Evolutionary conservation across 345 rosid species (phyloP), one percentile per base, ranked within the genome.

Genomic region (Salix purpurea): DNA sequence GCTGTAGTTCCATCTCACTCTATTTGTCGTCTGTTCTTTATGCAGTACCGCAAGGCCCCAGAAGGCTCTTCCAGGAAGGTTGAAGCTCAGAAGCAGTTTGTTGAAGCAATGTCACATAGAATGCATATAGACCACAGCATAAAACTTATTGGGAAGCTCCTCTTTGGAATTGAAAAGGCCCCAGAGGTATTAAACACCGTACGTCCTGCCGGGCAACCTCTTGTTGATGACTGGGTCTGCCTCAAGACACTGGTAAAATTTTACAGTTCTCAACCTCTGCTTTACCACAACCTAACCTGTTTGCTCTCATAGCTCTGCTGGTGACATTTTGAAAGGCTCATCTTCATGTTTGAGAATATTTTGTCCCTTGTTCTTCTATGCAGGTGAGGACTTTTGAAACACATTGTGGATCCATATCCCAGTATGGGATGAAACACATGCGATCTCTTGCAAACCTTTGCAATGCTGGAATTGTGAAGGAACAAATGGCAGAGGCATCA

Each of bases 381-480:
- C 85, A 96, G 98, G 97, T 93, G 81, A 85, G 98, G 79, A 93
- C 89, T 61, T 96, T 92, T 69, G 99, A 96, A 85, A 84, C 79
- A 44, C 88, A 92, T 19, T 96, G 99, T 42, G 99, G 99, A 75
- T 89, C 97, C 46, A 75, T 96, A 50, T 86, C 97, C 40, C 95
- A 92, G 76, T 96, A 96, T 10, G 99, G 99, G 69, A 96, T 96
- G 97, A 94, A 92, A 79, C 96, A 96, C 85, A 96, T 88, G 97
- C 90, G 97, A 23, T 90, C 98, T 32, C 32, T 96, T 21, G 99
- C 94, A 65, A 96, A 96, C 86, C 72, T 96, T 13, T 96, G 99
- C 89, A 94, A 92, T 78, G 91, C 90, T 39, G 93, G 98, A 79
- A 83, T 92, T 74, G 77, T n/a, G 23, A 71, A 74, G 13, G 87